Conservation (phyloP, 257 asterid genomes). For the Oldenlandia corymbosa region DNA sequence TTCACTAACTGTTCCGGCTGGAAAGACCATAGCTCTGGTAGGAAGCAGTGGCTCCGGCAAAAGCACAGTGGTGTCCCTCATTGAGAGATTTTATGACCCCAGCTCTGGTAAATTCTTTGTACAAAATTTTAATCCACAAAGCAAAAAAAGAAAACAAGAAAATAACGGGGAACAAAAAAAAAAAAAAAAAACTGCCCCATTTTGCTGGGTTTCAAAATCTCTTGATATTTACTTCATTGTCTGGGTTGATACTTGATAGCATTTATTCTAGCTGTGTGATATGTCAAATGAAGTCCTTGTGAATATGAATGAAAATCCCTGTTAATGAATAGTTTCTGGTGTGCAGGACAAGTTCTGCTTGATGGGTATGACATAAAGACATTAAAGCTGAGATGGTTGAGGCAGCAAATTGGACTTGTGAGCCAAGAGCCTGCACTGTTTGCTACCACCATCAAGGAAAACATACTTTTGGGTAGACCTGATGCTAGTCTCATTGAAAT, state of each 20-base stretch:
- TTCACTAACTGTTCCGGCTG: constrained; percentile 62
- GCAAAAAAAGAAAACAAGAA: no score
- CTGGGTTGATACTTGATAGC: neutral
- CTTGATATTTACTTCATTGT: neutral
- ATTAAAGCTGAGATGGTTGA: constrained; percentile 64
- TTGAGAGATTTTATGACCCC: constrained; percentile 91
- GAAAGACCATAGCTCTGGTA: constrained; percentile 80
- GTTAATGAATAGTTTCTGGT: constrained; percentile 27
- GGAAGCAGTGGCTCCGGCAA: constrained; percentile 95
- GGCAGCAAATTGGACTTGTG: constrained; percentile 84
- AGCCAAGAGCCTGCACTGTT: constrained; percentile 93
- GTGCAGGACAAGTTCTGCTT: constrained; percentile 61
- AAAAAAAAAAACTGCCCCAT: neutral
- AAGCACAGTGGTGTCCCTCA: constrained; percentile 87
- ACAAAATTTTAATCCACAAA: no score
- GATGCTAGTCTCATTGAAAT: constrained; percentile 55
- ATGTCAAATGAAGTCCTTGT: constrained; percentile 5
- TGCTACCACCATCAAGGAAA: constrained; percentile 80
- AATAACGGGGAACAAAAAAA: no score
- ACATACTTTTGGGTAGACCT: constrained; percentile 67
- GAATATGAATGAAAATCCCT: constrained; percentile 14
- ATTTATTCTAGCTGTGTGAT: constrained; percentile 1
- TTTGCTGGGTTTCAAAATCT: neutral
- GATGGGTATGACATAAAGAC: constrained; percentile 76
- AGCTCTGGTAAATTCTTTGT: constrained; percentile 44